These are phyloP conservation scores for Quercus dentata DNA, from an alignment of 306 rosid species.

Conservation along the genomic window DNA sequence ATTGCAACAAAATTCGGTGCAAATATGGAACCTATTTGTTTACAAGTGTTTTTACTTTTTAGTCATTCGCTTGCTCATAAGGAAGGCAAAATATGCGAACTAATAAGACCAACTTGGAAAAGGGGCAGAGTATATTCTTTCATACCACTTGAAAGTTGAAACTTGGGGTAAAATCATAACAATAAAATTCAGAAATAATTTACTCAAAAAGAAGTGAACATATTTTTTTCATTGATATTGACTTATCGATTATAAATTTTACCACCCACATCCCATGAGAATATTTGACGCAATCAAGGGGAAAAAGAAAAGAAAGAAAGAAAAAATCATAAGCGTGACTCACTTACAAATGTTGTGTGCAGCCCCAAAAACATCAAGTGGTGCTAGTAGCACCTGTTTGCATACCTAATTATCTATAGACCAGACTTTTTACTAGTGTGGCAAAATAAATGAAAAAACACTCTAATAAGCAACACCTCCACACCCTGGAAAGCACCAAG, in stretches of 20 bases:
- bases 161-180: background rate
- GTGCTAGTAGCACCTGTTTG: conserved; percentile 43
- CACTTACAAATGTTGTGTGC: conserved; percentile 21
- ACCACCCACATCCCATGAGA: conserved; percentile 46
- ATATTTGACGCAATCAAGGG: conserved; percentile 24
- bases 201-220: conserved; percentile 7
- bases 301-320: background rate
- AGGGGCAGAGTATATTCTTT: too few species aligned
- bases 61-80: too few species aligned
- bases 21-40: too few species aligned
- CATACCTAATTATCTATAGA: conserved; percentile 38
- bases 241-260: conserved; percentile 35
- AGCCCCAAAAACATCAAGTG: conserved; percentile 40
- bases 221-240: conserved; percentile 32
- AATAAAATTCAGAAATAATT: background rate
- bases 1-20: too few species aligned
- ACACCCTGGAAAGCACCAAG: conserved; percentile 29
- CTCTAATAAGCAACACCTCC: conserved; percentile 42
- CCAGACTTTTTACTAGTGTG: conserved; percentile 48
- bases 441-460: conserved; percentile 38
- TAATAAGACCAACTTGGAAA: too few species aligned
- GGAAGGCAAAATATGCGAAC: too few species aligned
- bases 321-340: conserved; percentile 18
- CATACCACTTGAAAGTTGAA: background rate
- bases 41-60: too few species aligned